Evolutionary conservation across 176 grass and related monocot genomes (phyloP), one percentile per base, ranked within the genome.

Genomic region (Eragrostis curvula): DNA sequence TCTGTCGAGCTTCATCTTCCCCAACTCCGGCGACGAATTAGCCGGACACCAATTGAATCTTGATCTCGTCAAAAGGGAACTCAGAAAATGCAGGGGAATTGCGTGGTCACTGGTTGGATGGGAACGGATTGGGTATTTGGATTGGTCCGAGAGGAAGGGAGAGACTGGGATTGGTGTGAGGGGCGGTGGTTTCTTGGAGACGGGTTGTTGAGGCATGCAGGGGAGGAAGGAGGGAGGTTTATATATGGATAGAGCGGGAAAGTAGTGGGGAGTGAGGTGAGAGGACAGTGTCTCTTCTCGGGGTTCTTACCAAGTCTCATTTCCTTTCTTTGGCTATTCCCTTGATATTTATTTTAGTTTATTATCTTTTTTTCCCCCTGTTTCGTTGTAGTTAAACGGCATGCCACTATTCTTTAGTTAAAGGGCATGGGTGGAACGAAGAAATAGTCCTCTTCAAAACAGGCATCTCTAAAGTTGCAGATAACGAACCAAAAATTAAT

Each of bases 181-280:
- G 75, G 43, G 83, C 23, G 72, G 80, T 68, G 86, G 80, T 70
- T 70, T 89, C 79, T 90, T 85, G 78, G 86, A 89, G 70, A 29
- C 73, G 77, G 81, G 68, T 82, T 77, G 89, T 76, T 83, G 75
- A 71, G 81, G 77, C 86, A 89, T 94, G 92, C 86, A 94, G 57
- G 50, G 44, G 78, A 74, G 83, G 66, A 43, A 30, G 77, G 73
- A 62, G 71, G 64, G 65, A 63, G 18, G 68, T 75, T 81, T 87
- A 88, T 91, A 85, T 72, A 67, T 5, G 52, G 64, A 73, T 75
- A 77, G 78, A 44, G 74, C 66, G 66, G 51, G 83, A 87, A 87
- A 87, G 65, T 77, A 78, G 86, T 79, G 73, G 73, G 24, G 68
- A 89, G 69, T 84, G 50, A 66, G 46, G 64, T 79, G 63, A 68